Conservation (phyloP, 108 stramenopile genomes). For the Ochromonas danica region DNA sequence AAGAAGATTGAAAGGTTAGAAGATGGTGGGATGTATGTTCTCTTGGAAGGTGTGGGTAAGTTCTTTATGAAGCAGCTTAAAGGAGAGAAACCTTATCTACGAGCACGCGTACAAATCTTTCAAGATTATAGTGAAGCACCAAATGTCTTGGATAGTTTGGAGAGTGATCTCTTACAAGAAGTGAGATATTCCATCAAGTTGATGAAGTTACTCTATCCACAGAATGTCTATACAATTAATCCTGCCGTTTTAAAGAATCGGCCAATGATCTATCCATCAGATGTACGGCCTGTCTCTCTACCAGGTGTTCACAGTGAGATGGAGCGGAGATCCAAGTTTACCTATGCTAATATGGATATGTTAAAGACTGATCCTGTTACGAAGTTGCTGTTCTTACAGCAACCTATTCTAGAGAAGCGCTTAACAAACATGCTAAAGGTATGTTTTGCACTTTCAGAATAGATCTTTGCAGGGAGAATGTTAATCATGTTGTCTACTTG, state of each 20-base stretch:
- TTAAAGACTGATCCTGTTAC: neutral
- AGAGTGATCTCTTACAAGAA: neutral
- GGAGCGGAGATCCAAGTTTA: neutral
- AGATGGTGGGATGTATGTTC: neutral
- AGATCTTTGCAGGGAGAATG: too few relatives aligned
- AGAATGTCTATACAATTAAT: neutral
- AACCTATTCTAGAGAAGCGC: neutral
- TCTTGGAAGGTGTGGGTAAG: neutral
- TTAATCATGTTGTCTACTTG: too few relatives aligned
- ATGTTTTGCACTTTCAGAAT: too few relatives aligned
- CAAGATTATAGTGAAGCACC: neutral
- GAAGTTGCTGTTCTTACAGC: neutral
- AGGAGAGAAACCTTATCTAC: neutral
- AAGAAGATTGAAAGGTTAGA: neutral
- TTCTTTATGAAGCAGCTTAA: neutral
- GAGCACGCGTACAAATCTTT: neutral
- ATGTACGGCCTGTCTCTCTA: neutral
- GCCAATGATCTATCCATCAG: neutral
- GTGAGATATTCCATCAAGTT: neutral
- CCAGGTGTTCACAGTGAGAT: neutral
- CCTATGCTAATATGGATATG: constrained; percentile 1
- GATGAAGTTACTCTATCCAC: neutral
- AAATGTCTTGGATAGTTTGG: neutral
- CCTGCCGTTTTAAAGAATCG: neutral
- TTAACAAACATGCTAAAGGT: neutral